Evolutionary conservation across 1,284 basidiomycete genomes (phyloP).

Genomic region (Puccinia horiana): DNA sequence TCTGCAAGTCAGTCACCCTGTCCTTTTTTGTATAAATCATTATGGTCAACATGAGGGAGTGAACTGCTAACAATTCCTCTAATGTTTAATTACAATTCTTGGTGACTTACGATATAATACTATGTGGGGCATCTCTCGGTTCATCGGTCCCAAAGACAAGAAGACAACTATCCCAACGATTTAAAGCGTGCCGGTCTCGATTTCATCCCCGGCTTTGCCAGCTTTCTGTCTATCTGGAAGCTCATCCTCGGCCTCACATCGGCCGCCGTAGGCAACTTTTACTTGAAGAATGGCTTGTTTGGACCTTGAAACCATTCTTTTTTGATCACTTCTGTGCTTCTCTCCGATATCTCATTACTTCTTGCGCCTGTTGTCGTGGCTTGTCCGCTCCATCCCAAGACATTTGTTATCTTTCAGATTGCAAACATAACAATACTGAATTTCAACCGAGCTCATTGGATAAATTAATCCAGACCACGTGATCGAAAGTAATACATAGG

Average conservation of each 20-base stretch:
- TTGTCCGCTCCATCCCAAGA: too few relatives aligned
- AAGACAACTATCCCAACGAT: slow-evolving; percentile 31
- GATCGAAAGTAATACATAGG: too few relatives aligned
- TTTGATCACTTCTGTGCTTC: neutral
- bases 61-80: too few relatives aligned
- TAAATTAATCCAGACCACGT: too few relatives aligned
- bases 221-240: neutral
- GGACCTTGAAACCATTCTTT: slow-evolving; percentile 34
- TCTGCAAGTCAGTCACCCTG: slow-evolving; percentile 15
- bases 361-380: too few relatives aligned
- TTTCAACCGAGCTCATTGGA: too few relatives aligned
- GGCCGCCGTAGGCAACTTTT: neutral
- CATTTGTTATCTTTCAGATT: too few relatives aligned
- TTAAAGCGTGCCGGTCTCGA: slow-evolving; percentile 2
- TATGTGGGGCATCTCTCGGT: neutral
- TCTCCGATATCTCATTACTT: too few relatives aligned
- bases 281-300: slow-evolving; percentile 21
- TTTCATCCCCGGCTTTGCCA: slow-evolving; percentile 8
- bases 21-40: neutral
- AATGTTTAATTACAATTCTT: too few relatives aligned
- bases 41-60: neutral
- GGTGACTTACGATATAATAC: too few relatives aligned
- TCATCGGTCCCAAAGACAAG: neutral
- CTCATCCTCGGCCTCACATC: neutral
- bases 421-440: too few relatives aligned